Percentiles rank a stretch among this genome's conserved stretches.
These are phyloP conservation scores for Phylloporus sp. DNA, from an alignment of 1,284 basidiomycete species.

Conservation along the genomic window DNA sequence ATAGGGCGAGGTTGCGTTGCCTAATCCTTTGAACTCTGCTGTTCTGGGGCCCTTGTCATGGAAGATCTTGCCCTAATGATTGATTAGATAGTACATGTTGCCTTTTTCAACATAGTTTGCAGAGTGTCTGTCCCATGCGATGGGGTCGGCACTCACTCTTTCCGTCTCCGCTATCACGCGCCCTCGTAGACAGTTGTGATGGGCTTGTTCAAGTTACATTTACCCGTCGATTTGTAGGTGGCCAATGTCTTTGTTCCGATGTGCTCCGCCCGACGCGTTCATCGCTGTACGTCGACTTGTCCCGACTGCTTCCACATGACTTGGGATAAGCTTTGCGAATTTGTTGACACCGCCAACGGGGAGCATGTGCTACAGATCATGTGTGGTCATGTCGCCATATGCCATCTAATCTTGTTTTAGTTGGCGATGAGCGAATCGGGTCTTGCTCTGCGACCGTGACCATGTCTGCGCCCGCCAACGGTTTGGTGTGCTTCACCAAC, in stretches of 20 bases:
- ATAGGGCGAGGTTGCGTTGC: slow-evolving; percentile 48
- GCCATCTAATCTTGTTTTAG: not conserved
- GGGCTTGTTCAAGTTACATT: no score
- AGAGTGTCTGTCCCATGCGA: no score
- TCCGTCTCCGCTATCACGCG: no score
- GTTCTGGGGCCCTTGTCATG: not conserved
- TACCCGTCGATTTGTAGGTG: no score
- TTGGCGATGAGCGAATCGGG: not conserved
- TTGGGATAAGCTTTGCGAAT: not conserved
- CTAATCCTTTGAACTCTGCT: slow-evolving; percentile 52
- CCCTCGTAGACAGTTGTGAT: no score
- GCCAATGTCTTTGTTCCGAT: not conserved
- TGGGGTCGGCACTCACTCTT: no score
- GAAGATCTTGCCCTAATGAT: no score
- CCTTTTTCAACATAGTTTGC: no score
- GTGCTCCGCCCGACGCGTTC: not conserved
- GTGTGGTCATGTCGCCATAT: not conserved
- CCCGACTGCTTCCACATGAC: not conserved
- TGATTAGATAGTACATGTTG: no score
- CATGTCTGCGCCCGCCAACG: slow-evolving; percentile 56
- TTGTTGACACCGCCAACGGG: not conserved
- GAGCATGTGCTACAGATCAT: not conserved
- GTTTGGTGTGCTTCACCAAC: slow-evolving; percentile 85
- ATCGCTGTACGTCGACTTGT: not conserved
- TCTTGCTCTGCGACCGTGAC: slow-evolving; percentile 6